Evolutionary conservation across 2,329 filamentous ascomycete genomes (phyloP), one percentile per base, ranked within the genome.

Genomic region (Colletotrichum neosansevieriae): DNA sequence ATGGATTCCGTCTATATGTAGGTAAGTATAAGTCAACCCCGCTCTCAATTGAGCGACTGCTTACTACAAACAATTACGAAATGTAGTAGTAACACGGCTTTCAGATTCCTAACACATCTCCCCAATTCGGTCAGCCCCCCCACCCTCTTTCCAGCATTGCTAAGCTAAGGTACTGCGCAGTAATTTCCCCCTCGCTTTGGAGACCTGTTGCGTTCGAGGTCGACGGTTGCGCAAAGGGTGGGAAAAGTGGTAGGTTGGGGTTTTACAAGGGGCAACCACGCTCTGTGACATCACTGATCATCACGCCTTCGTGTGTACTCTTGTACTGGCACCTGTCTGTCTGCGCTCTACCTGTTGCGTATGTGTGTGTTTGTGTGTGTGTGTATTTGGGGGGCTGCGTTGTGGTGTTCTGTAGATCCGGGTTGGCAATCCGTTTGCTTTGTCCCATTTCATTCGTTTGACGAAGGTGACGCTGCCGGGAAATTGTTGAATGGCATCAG

Each of bases 211-310:
- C 34, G 4, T 13, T 38, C 11, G 36, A 38, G 36, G 36, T 11
- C 36, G 36, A 38, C 36, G 11, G 36, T 38, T 4, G 36, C 13
- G 13, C 9, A 24, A 10, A 54, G 17, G 51, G 32, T 38, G 11
- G 51, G 36, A 19, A 49, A 15, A 29, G 29, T 21, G 21, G 4
- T 9, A 47, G 60, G 63, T 40, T 47, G 47, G 57, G 62, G 51
- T n/a, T 15, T n/a, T 60, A 6, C 44, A 36, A 64, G 53, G 62
- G 62, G 36, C 42, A 61, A 58, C 29, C 34, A 24, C 10, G 32
- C 6, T 54, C 21, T 15, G 51, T 67, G 63, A 67, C 64, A 67
- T 67, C 58, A 66, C 61, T 32, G 45, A 42, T 34, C 58, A 66
- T 54, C 64, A 67, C 59, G 64, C 53, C 58, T 51, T 34, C 34